These are phyloP conservation scores for Paramyrothecium sp. DNA, from an alignment of 2,329 filamentous ascomycete genomes.

Conservation along the genomic window DNA sequence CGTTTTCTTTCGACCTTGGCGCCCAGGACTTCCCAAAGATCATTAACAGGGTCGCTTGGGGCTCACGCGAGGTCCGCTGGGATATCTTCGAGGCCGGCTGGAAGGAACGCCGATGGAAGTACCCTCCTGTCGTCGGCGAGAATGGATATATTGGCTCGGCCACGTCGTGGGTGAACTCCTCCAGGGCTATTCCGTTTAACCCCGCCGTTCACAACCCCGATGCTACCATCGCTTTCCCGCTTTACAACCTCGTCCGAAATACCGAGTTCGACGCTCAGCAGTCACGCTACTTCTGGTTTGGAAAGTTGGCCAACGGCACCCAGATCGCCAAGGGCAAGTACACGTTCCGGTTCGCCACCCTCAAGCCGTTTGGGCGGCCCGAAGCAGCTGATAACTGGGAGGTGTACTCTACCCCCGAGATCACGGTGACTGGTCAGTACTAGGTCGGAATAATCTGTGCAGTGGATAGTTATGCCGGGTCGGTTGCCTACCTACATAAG, in stretches of 20 bases:
- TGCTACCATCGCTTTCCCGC: neutral
- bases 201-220: neutral
- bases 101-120: neutral
- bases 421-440: neutral
- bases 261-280: neutral
- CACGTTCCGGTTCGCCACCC: constrained; percentile 19
- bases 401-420: constrained; percentile 7
- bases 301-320: neutral
- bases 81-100: neutral
- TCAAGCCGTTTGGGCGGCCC: constrained; percentile 20
- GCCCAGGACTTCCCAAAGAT: constrained; percentile 14
- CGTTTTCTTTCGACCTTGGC: neutral
- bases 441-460: too few species aligned
- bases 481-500: too few species aligned
- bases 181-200: neutral
- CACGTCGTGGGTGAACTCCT: neutral
- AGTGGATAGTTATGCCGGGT: too few species aligned
- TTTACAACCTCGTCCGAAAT: neutral
- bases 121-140: neutral
- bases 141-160: neutral
- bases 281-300: neutral
- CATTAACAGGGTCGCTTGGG: neutral
- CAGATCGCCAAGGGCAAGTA: neutral
- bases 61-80: neutral
- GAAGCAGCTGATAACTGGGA: constrained; percentile 17